Percentiles rank a stretch among this genome's conserved stretches.
Evolutionary conservation across 805 yeast species (phyloP).

Genomic region (Pichia eremophila): DNA sequence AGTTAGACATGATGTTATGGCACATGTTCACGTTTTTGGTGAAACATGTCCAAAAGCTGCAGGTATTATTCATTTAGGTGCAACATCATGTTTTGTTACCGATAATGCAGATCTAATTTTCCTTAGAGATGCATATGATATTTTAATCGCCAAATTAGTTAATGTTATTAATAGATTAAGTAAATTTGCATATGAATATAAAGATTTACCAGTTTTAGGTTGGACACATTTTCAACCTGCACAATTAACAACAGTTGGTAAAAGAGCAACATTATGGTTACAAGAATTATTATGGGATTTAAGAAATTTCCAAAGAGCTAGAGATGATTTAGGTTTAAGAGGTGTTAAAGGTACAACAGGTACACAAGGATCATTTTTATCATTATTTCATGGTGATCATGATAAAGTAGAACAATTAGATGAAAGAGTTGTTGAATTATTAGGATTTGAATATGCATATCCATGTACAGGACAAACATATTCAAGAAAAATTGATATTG

Average conservation of each 20-base stretch:
- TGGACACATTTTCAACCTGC: conserved; percentile 99
- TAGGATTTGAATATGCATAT: conserved; percentile 91
- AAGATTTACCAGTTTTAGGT: conserved; percentile 93
- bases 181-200: conserved; percentile 81
- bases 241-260: conserved; percentile 96
- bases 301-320: conserved; percentile 90
- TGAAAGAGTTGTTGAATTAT: conserved; percentile 81
- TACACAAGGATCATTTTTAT: conserved; percentile 93
- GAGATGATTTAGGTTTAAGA: conserved; percentile 91
- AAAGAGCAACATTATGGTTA: conserved; percentile 95
- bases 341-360: conserved; percentile 99
- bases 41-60: conserved; percentile 90
- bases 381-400: conserved; percentile 94
- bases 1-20: conserved; percentile 99
- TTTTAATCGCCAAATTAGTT: conserved; percentile 88
- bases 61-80: conserved; percentile 96
- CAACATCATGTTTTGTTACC: conserved; percentile 95
- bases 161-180: conserved; percentile 88
- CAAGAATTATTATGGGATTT: conserved; percentile 98
- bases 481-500: conserved; percentile 95
- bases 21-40: conserved; percentile 95
- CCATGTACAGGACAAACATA: conserved; percentile 99
- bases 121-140: conserved; percentile 89
- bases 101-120: conserved; percentile 97
- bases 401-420: conserved; percentile 92